Evolutionary conservation across 2,329 filamentous ascomycete genomes (phyloP), one percentile per base, ranked within the genome.

Genomic region (Sclerotinia nivalis): DNA sequence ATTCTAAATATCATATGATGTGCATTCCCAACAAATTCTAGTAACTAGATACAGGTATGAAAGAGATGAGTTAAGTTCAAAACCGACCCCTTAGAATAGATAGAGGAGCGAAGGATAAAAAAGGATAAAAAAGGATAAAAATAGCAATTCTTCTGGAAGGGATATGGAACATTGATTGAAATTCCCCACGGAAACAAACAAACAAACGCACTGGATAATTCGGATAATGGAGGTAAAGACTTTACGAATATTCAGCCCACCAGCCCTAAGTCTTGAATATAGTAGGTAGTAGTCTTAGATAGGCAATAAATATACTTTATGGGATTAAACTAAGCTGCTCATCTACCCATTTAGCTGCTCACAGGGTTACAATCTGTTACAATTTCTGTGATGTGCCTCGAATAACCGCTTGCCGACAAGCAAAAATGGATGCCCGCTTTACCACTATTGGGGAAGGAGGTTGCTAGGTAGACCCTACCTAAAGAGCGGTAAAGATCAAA

Each of bases 401-500:
- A 61, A 61, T 68, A 68, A 61, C 55, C 66, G 66, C 66, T 52
- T 49, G 49, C 28, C 28, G n/a, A 62, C 28, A 7, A 37, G 12
- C 22, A 62, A 37, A 25, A 31, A 61, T 47, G 59, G 20, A 62
- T 50, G 22, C 45, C 59, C 43, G 22, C 43, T 56, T 56, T 34
- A 28, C 54, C 54, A 56, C 54, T 34, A 56, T 66, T 66, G 49
- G 20, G 43, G 49, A 55, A 55, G 37, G 62, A 22, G 28, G 13
- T 12, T 47, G 10, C n/a, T 20, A 28, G 18, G 22, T 37, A 22
- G 31, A 68, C 43, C 54, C 66, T 49, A 60, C 54, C 66, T 49
- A 68, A 60, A 22, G 45, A 52, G 66, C 66, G 66, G 66, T 68
- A 68, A 68, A 60, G 28, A 50, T 47, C 15, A 34, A 43, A 60